These are phyloP conservation scores for Meredithiella fracta DNA, from an alignment of 2,329 filamentous ascomycete species.

Conservation along the genomic window DNA sequence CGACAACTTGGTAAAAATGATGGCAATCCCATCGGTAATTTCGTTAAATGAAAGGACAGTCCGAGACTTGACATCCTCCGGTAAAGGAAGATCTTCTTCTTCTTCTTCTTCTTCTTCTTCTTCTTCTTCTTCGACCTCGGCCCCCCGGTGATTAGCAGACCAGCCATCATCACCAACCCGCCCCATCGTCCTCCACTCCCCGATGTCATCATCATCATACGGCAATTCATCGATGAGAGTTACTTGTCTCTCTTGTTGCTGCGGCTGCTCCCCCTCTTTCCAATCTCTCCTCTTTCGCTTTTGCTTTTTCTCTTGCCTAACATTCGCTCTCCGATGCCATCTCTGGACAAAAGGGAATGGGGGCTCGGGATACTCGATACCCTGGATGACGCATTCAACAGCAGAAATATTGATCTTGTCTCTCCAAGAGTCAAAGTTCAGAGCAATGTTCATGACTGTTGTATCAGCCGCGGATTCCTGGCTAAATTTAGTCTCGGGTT, in stretches of 20 bases:
- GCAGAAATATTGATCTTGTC: slow-evolving; percentile 57
- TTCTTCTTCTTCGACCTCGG: background rate
- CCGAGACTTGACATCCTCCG: background rate
- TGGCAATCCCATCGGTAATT: background rate
- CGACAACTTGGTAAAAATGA: background rate
- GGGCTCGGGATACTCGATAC: slow-evolving; percentile 52
- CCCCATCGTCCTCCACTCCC: background rate
- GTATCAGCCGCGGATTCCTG: no score
- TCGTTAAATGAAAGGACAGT: background rate
- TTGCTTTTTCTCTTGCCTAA: background rate
- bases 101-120: background rate
- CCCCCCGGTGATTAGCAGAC: background rate
- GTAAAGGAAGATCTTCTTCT: background rate
- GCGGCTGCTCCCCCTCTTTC: background rate
- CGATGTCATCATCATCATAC: background rate
- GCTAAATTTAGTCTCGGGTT: no score
- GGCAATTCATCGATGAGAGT: background rate
- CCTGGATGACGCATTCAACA: slow-evolving; percentile 67
- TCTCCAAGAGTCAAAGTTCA: slow-evolving; percentile 45
- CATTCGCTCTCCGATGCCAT: slow-evolving; percentile 45
- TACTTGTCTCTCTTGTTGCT: background rate
- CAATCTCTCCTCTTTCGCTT: background rate
- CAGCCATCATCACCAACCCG: background rate
- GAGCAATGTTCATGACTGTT: background rate
- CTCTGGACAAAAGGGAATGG: slow-evolving; percentile 81